Percentiles rank a stretch among this genome's conserved stretches.
Evolutionary conservation across 2,329 filamentous ascomycete genomes (phyloP).

Genomic region (Alternaria sp.): DNA sequence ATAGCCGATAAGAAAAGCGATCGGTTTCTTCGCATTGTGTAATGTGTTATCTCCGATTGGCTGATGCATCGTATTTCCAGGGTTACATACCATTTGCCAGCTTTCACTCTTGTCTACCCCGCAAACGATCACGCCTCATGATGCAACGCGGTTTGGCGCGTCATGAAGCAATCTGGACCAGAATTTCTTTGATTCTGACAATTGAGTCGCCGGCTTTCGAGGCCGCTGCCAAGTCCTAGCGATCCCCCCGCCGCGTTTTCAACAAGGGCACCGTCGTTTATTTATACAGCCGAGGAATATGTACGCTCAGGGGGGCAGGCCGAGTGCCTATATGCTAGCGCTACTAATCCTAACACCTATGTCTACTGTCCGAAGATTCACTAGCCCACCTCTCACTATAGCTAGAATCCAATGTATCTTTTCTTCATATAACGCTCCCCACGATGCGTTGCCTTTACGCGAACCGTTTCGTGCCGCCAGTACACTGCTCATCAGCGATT

Average conservation of each 20-base stretch:
- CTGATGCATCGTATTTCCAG: neutral
- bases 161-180: neutral
- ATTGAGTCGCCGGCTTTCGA: neutral
- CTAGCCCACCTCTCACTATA: neutral
- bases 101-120: slow-evolving; percentile 9
- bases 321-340: slow-evolving; percentile 3
- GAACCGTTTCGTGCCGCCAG: slow-evolving; percentile 30
- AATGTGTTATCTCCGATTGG: neutral
- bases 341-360: neutral
- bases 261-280: neutral
- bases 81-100: neutral
- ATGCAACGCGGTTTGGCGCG: neutral
- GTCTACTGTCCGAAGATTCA: neutral
- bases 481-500: slow-evolving; percentile 20
- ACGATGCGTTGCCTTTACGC: slow-evolving; percentile 40
- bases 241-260: neutral
- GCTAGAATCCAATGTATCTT: neutral
- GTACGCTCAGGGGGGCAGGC: neutral
- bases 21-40: neutral
- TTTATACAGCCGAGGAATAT: slow-evolving; percentile 3
- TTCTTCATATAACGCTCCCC: neutral
- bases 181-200: neutral
- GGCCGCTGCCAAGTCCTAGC: neutral
- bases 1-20: neutral
- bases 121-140: neutral